Percentiles rank a stretch among this genome's conserved stretches.
Conservation (phyloP, 108 stramenopile species). For the Discostella pseudostelligera region DNA sequence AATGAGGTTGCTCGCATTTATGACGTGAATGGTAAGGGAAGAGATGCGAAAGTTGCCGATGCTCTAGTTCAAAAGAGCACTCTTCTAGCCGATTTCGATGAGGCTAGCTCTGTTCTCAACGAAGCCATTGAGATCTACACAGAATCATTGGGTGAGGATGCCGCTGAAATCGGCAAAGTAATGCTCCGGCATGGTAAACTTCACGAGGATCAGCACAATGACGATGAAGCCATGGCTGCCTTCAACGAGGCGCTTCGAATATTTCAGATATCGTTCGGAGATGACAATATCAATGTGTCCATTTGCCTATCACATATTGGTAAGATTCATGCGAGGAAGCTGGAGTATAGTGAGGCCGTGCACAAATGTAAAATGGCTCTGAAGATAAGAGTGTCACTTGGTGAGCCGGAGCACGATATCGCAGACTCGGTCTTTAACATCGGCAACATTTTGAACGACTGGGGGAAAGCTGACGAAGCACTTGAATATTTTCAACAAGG, state of each 20-base stretch:
- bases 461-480: constrained; percentile 41
- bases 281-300: constrained; percentile 62
- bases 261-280: constrained; percentile 44
- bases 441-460: constrained; percentile 52
- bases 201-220: constrained; percentile 53
- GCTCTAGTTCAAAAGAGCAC: constrained; percentile 36
- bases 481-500: constrained; percentile 30
- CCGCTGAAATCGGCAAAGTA: constrained; percentile 60
- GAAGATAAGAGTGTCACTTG: constrained; percentile 42
- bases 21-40: constrained; percentile 17
- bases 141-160: constrained; percentile 49
- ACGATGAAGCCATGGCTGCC: constrained; percentile 55
- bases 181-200: constrained; percentile 59
- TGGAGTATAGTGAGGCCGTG: constrained; percentile 38
- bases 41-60: constrained; percentile 27
- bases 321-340: constrained; percentile 46
- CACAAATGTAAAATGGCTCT: constrained; percentile 43
- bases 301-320: constrained; percentile 69
- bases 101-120: constrained; percentile 38
- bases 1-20: constrained; percentile 39
- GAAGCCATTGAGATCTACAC: constrained; percentile 67
- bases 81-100: constrained; percentile 39
- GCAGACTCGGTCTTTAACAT: constrained; percentile 66
- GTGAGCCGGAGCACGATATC: constrained; percentile 59
- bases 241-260: constrained; percentile 64